Conservation (phyloP, 2,329 filamentous ascomycete genomes). For the Pyricularia sp. region DNA sequence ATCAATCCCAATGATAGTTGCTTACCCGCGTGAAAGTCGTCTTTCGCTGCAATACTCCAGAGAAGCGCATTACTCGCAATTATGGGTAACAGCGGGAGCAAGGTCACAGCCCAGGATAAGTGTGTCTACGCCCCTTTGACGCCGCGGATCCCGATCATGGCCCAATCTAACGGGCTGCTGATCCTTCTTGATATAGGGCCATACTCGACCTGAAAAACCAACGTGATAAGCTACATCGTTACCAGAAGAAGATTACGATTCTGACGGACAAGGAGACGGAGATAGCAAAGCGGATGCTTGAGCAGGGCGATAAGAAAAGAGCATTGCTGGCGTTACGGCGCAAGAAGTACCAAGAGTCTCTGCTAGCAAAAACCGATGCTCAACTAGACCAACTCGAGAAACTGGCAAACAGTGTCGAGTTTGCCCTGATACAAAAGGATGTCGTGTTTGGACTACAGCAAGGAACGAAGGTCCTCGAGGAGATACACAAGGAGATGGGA, state of each 20-base stretch:
- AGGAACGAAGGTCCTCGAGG: slow-evolving; percentile 78
- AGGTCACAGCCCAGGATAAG: slow-evolving; percentile 73
- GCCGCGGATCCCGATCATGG: slow-evolving; percentile 1
- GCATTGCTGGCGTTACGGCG: slow-evolving; percentile 82
- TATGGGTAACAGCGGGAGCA: slow-evolving; percentile 49
- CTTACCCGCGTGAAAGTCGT: not conserved
- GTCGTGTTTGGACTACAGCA: slow-evolving; percentile 87
- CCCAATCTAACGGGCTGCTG: slow-evolving; percentile 4
- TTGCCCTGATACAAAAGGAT: slow-evolving; percentile 94
- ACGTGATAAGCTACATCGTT: slow-evolving; percentile 93
- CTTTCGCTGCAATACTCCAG: not conserved
- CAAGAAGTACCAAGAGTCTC: slow-evolving; percentile 93
- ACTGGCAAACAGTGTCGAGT: slow-evolving; percentile 83
- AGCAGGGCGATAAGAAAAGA: slow-evolving; percentile 66
- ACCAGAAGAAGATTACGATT: slow-evolving; percentile 80
- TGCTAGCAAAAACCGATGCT: slow-evolving; percentile 80
- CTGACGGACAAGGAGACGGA: slow-evolving; percentile 82
- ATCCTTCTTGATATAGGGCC: slow-evolving; percentile 46
- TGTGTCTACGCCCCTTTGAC: slow-evolving; percentile 28
- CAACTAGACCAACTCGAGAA: slow-evolving; percentile 92
- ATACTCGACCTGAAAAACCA: slow-evolving; percentile 97
- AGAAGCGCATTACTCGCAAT: slow-evolving; percentile 5
- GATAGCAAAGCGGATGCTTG: slow-evolving; percentile 75
- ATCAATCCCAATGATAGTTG: not conserved
- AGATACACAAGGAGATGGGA: slow-evolving; percentile 94